Conservation (phyloP, 768 basidiomycete species). For the Gymnopilus junonius region DNA sequence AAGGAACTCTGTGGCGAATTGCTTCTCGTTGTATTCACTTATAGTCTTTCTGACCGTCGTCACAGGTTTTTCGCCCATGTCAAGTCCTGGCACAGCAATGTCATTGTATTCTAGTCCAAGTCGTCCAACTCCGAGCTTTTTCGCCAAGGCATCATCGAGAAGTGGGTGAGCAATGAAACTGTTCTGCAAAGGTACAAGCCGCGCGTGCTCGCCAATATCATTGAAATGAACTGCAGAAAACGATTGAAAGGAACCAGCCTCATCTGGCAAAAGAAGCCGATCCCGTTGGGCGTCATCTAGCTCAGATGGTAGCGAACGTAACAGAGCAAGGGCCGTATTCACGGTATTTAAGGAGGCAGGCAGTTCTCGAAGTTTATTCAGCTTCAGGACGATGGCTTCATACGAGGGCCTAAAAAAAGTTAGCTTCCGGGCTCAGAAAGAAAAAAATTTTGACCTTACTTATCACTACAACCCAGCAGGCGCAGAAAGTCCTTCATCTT, state of each 20-base stretch:
- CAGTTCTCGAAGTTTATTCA: constrained; percentile 22
- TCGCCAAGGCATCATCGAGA: constrained; percentile 36
- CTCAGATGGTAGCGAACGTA: constrained; percentile 30
- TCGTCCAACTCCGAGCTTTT: constrained; percentile 32
- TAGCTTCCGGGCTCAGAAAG: background rate
- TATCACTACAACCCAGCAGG: constrained; percentile 43
- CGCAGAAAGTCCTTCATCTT: constrained; percentile 27
- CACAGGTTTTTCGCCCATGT: constrained; percentile 48
- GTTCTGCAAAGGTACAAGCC: constrained; percentile 22
- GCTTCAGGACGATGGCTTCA: constrained; percentile 28
- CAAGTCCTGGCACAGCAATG: constrained; percentile 30
- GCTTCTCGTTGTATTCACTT: constrained; percentile 43
- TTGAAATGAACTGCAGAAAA: constrained; percentile 39
- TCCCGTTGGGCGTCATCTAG: constrained; percentile 26
- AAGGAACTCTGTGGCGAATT: constrained; percentile 53
- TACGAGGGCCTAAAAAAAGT: constrained; percentile 33
- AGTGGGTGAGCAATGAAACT: constrained; percentile 33
- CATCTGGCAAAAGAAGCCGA: constrained; percentile 41
- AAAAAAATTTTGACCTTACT: constrained; percentile 26
- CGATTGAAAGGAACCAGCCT: constrained; percentile 27
- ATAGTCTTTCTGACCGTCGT: constrained; percentile 48
- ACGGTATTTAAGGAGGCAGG: constrained; percentile 17
- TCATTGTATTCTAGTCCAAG: constrained; percentile 39
- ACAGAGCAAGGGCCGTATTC: constrained; percentile 29
- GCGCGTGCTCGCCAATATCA: constrained; percentile 40